Evolutionary conservation across 208 protist genomes (phyloP).

Genomic region (Leishmania major): DNA sequence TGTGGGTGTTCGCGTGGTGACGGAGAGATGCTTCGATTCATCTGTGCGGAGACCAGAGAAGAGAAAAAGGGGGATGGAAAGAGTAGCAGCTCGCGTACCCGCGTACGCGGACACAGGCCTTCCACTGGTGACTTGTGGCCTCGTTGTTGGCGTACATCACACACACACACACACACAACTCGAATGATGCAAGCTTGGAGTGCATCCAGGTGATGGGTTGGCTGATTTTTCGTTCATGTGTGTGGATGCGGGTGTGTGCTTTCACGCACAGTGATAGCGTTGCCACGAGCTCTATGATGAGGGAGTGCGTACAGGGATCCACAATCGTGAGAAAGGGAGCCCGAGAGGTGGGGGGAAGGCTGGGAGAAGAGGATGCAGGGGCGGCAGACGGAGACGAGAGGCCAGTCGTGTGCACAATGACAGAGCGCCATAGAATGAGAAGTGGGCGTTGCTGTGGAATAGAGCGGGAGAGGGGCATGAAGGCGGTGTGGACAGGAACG

Average conservation of each 20-base stretch:
- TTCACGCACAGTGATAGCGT: not conserved
- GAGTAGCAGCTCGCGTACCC: not conserved
- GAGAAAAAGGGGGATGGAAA: not conserved
- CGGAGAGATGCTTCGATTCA: not conserved
- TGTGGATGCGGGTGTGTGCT: no score
- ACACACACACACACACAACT: not conserved
- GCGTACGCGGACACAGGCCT: not conserved
- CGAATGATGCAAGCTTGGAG: not conserved
- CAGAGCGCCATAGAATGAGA: not conserved
- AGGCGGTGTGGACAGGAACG: not conserved
- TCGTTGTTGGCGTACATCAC: not conserved
- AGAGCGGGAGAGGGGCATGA: not conserved
- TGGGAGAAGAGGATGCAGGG: not conserved
- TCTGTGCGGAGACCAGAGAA: not conserved
- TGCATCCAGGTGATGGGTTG: not conserved
- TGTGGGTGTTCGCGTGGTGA: constrained; percentile 3
- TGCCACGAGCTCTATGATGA: not conserved
- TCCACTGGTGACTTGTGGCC: not conserved
- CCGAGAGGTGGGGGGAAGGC: not conserved
- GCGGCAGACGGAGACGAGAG: not conserved
- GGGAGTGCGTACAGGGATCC: not conserved
- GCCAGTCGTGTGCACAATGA: not conserved
- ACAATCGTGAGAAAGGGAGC: not conserved
- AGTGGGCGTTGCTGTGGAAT: not conserved
- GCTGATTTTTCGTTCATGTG: not conserved